These are phyloP conservation scores for Fusarium heterosporum DNA, from an alignment of 2,329 filamentous ascomycete species.

Conservation along the genomic window DNA sequence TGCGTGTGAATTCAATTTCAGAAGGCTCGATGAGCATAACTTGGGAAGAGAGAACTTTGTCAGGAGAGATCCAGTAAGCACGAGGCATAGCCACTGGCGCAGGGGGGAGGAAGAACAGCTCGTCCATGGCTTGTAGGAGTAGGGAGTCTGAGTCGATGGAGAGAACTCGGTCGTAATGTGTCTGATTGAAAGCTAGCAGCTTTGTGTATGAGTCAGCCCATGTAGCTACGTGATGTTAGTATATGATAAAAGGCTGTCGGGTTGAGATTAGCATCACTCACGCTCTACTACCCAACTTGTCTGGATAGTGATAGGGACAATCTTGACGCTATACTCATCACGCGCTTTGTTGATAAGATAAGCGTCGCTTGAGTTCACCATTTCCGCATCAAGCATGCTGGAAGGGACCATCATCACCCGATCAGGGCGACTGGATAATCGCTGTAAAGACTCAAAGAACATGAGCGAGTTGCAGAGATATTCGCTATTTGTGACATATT, in stretches of 20 bases:
- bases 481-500: conserved; percentile 60
- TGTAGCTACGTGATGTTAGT: conserved; percentile 52
- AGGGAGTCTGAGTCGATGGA: conserved; percentile 73
- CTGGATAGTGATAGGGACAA: conserved; percentile 57
- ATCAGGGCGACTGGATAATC: conserved; percentile 56
- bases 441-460: conserved; percentile 60
- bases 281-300: conserved; percentile 50
- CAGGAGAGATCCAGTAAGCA: conserved; percentile 75
- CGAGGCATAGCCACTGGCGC: conserved; percentile 74
- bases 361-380: conserved; percentile 45
- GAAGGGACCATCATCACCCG: conserved; percentile 60
- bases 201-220: conserved; percentile 77
- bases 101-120: conserved; percentile 74
- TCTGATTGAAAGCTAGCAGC: conserved; percentile 75
- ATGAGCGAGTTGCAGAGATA: conserved; percentile 64
- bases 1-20: conserved; percentile 58
- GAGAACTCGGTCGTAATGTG: conserved; percentile 63
- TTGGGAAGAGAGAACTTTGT: conserved; percentile 67
- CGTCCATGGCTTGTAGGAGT: conserved; percentile 73
- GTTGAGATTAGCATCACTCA: conserved; percentile 37
- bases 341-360: conserved; percentile 56
- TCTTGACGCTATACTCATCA: conserved; percentile 58
- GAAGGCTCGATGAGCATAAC: conserved; percentile 71
- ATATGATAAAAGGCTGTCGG: not conserved
- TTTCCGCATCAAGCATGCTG: conserved; percentile 50